A percentile compares a stretch with the other conserved stretches of the same genome.
phyloP scores from a whole-genome alignment of 2,329 filamentous ascomycete genomes.

The Aspergillus hiratsukae region DNA sequence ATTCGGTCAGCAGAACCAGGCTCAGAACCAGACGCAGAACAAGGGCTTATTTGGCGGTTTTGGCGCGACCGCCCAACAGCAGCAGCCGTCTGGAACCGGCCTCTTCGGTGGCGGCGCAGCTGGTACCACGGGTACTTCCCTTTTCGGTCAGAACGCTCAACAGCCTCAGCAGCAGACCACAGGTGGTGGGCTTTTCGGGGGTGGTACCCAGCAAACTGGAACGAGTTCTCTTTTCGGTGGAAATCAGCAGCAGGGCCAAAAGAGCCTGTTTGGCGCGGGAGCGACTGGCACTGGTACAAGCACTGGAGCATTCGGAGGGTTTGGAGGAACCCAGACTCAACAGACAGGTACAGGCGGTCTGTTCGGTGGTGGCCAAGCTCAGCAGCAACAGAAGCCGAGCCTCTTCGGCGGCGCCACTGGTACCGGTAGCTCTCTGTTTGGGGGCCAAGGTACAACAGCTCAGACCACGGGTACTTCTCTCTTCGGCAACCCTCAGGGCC shows the following conservation, averaged over 20 bases:
- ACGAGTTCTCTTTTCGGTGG: slow-evolving; percentile 32
- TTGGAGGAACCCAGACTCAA: slow-evolving; percentile 43
- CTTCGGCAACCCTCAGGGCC: slow-evolving; percentile 48
- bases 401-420: slow-evolving; percentile 47
- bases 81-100: slow-evolving; percentile 34
- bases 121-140: slow-evolving; percentile 22
- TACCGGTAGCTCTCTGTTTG: slow-evolving; percentile 47
- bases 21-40: slow-evolving; percentile 38
- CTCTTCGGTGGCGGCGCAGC: slow-evolving; percentile 38
- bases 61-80: slow-evolving; percentile 40
- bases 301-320: slow-evolving; percentile 32
- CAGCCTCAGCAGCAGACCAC: slow-evolving; percentile 31
- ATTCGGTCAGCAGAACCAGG: slow-evolving; percentile 36
- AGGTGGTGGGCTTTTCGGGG: slow-evolving; percentile 42
- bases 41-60: slow-evolving; percentile 37
- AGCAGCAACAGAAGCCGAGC: slow-evolving; percentile 54
- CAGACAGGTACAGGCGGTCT: slow-evolving; percentile 37
- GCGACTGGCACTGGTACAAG: slow-evolving; percentile 21
- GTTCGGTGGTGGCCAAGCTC: slow-evolving; percentile 43
- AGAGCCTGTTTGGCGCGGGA: slow-evolving; percentile 42
- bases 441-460: slow-evolving; percentile 24
- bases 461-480: slow-evolving; percentile 48
- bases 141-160: slow-evolving; percentile 39
- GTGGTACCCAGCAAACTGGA: slow-evolving; percentile 28
- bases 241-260: slow-evolving; percentile 31